phyloP scores from a whole-genome alignment of 2,329 filamentous ascomycete genomes.

The Aureobasidium vineae region DNA sequence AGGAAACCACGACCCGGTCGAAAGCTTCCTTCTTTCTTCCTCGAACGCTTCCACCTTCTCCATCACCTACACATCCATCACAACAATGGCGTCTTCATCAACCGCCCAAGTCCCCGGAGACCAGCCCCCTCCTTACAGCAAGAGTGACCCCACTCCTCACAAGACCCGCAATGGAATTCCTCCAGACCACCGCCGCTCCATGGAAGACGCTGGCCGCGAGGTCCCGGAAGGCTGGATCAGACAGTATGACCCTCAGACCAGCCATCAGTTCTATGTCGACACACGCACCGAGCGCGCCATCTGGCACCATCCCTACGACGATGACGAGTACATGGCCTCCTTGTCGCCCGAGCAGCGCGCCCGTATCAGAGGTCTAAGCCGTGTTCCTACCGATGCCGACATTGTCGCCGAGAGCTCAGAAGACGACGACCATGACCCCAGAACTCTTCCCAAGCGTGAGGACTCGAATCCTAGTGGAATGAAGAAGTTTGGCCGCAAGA shows the following conservation, averaged over 20 bases:
- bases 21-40: not conserved
- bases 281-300: slow-evolving; percentile 54
- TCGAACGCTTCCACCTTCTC: not conserved
- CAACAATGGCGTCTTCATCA: slow-evolving; percentile 20
- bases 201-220: slow-evolving; percentile 60
- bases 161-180: slow-evolving; percentile 54
- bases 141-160: slow-evolving; percentile 15
- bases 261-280: slow-evolving; percentile 64
- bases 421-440: slow-evolving; percentile 44
- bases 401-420: slow-evolving; percentile 49
- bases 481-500: slow-evolving; percentile 51
- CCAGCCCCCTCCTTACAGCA: slow-evolving; percentile 19
- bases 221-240: slow-evolving; percentile 59
- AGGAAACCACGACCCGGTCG: not conserved
- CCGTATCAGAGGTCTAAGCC: slow-evolving; percentile 42
- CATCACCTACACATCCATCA: not conserved
- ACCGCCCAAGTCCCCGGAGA: slow-evolving; percentile 10
- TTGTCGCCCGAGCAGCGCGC: slow-evolving; percentile 53
- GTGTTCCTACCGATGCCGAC: slow-evolving; percentile 40
- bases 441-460: slow-evolving; percentile 23
- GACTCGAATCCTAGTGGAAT: slow-evolving; percentile 36
- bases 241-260: slow-evolving; percentile 53
- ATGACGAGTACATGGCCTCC: slow-evolving; percentile 53
- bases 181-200: slow-evolving; percentile 52
- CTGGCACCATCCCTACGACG: slow-evolving; percentile 63